These are phyloP conservation scores for Sphaceloma murrayae DNA, from an alignment of 2,329 filamentous ascomycete species.

Conservation along the genomic window DNA sequence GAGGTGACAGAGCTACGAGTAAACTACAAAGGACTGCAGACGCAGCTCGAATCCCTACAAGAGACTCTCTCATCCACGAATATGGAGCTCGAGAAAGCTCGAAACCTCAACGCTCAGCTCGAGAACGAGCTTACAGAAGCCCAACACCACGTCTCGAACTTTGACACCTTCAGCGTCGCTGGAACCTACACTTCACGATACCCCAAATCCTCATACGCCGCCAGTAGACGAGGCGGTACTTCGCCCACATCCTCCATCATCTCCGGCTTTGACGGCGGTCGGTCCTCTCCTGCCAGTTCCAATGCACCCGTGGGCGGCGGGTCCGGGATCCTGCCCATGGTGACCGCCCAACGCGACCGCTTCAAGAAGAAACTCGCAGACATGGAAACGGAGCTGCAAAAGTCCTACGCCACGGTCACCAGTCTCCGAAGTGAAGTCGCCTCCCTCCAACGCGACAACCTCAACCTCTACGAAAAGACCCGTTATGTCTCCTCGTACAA, in stretches of 20 bases:
- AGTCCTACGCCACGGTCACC: constrained; percentile 70
- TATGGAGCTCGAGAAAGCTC: constrained; percentile 74
- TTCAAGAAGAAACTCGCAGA: constrained; percentile 95
- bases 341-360: constrained; percentile 91
- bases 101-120: constrained; percentile 74
- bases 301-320: constrained; percentile 58
- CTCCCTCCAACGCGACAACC: constrained; percentile 88
- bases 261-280: constrained; percentile 67
- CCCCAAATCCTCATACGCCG: constrained; percentile 51
- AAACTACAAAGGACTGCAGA: constrained; percentile 85
- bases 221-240: constrained; percentile 55
- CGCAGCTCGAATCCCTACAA: constrained; percentile 67
- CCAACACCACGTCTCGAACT: constrained; percentile 77
- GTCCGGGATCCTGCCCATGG: constrained; percentile 90
- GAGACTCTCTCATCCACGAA: constrained; percentile 76
- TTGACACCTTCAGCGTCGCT: constrained; percentile 84
- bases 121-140: constrained; percentile 85
- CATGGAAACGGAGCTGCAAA: constrained; percentile 81
- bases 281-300: constrained; percentile 41
- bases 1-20: constrained; percentile 88
- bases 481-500: constrained; percentile 93
- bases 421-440: constrained; percentile 83
- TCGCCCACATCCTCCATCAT: constrained; percentile 98
- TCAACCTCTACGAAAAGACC: constrained; percentile 94
- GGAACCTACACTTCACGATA: constrained; percentile 81